Percentiles rank a stretch among this genome's conserved stretches.
These are phyloP conservation scores for Alternaria arborescens DNA, from an alignment of 2,329 filamentous ascomycete species.

Conservation along the genomic window DNA sequence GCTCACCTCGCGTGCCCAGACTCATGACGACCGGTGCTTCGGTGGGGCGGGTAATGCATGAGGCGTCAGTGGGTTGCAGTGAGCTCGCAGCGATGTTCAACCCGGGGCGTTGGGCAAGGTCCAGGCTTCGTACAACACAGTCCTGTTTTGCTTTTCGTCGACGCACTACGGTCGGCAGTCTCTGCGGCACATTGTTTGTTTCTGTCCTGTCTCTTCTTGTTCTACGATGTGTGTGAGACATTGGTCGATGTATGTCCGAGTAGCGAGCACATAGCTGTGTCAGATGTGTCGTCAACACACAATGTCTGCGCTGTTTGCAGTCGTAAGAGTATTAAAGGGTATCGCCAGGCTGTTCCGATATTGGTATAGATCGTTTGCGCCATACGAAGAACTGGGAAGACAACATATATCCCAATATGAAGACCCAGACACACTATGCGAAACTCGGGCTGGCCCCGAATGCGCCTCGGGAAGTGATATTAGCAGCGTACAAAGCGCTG, in stretches of 20 bases:
- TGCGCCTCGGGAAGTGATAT: slow-evolving; percentile 25
- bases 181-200: neutral
- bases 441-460: slow-evolving; percentile 24
- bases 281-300: slow-evolving; percentile 14
- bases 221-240: neutral
- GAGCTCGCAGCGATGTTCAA: neutral
- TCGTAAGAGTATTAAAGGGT: neutral
- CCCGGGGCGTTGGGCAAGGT: neutral
- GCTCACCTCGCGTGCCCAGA: slow-evolving; percentile 10
- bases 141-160: neutral
- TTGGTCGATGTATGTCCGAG: neutral
- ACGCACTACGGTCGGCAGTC: neutral
- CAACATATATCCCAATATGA: neutral
- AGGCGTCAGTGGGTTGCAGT: slow-evolving; percentile 1
- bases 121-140: neutral
- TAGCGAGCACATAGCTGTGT: neutral
- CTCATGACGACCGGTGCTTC: slow-evolving; percentile 3
- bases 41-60: slow-evolving; percentile 5
- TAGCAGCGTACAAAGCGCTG: slow-evolving; percentile 32
- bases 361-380: neutral
- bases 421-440: slow-evolving; percentile 23
- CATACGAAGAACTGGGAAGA: neutral
- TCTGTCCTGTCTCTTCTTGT: neutral
- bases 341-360: slow-evolving; percentile 6
- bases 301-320: slow-evolving; percentile 10